Conservation (phyloP, 164 flowering plant species). For the Cinnamomum chago region DNA sequence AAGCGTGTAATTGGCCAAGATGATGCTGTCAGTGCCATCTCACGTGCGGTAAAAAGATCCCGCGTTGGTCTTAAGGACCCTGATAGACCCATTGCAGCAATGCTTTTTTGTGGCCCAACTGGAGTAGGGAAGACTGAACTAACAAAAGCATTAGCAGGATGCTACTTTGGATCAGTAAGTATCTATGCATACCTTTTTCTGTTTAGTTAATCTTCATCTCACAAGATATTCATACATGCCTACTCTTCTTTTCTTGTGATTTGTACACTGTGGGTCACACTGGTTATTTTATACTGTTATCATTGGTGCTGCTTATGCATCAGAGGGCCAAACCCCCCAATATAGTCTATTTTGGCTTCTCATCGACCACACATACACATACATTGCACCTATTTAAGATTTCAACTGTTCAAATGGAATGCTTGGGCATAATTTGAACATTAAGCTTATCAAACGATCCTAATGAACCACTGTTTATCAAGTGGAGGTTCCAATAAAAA, state of each 20-base stretch:
- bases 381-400: too few relatives aligned
- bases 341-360: too few relatives aligned
- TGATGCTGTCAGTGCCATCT: conserved; percentile 78
- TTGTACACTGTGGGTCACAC: neutral
- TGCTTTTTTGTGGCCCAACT: conserved; percentile 92
- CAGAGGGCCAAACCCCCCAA: neutral
- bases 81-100: conserved; percentile 67
- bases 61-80: conserved; percentile 78
- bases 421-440: too few relatives aligned
- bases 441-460: too few relatives aligned
- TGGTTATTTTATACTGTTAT: neutral
- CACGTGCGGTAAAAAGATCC: conserved; percentile 82
- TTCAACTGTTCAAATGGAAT: too few relatives aligned
- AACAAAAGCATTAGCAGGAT: conserved; percentile 73
- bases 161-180: conserved; percentile 88
- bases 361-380: too few relatives aligned
- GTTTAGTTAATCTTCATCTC: neutral
- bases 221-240: neutral
- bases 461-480: too few relatives aligned
- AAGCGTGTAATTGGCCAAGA: conserved; percentile 81
- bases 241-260: neutral
- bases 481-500: too few relatives aligned
- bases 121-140: conserved; percentile 97
- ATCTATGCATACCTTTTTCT: neutral
- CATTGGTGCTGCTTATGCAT: neutral